Evolutionary conservation across 192 early-diverging fungal genomes (phyloP), one percentile per base, ranked within the genome.

Genomic region (Coemansia biformis): DNA sequence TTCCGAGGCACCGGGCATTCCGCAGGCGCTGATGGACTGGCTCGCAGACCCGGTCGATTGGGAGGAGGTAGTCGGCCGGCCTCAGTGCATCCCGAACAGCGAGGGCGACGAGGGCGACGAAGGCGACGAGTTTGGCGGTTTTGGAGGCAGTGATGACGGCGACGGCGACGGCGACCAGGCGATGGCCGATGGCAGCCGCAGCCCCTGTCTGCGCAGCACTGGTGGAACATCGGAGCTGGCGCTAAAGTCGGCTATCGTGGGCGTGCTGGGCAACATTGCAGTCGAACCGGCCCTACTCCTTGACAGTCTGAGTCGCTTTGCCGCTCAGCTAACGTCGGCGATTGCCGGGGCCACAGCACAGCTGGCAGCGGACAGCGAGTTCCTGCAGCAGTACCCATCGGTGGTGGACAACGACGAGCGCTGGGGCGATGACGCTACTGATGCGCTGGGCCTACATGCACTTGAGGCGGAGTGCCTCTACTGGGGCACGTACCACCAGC

Each of bases 401-500:
- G 6, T 9, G 4, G 39, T 9, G 13, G 32, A 2, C n/a, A 36
- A 36, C n/a, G 40, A 15, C 13, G 51, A 24, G 14, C 9, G 31
- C 4, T 50, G 39, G 49, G 57, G 28, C 21, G 53, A 56, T 23
- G 53, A 52, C 21, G 53, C 54, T 7, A 59, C 38, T 29, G 36
- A 21, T 8, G 69, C 63, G 8, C 46, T 73, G 30, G 69, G 69
- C 5, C 37, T 66, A 31, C 18, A 35, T 35, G 28, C 42, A 6
- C 37, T 52, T 21, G 43, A 38, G 22, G 45, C 19, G n/a, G 46
- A 37, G 13, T 44, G 53, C 16, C 36, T 73, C 38, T 65, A 57
- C 42, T 73, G 69, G 69, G 69, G 69, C 16, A 30, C 43, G 9
- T 73, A 57, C 38, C 40, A 73, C 32, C 69, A 73, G 42, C 35